Evolutionary conservation across 208 protist genomes (phyloP), one percentile per base, ranked within the genome.

Genomic region (Leishmania mexicana): DNA sequence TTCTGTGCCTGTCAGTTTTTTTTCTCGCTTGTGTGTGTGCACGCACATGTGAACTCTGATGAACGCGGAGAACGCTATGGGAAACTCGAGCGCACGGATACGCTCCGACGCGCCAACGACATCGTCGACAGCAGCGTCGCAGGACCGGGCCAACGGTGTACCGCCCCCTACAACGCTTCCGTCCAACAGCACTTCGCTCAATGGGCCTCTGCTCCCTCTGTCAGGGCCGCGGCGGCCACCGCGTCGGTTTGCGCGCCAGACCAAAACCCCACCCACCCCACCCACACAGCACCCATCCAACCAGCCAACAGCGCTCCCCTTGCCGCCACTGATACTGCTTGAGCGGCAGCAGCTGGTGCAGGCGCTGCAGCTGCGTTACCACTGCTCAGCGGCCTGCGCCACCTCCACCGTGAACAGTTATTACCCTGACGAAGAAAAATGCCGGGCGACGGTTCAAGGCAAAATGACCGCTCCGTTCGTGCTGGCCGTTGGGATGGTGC

Each of bases 401-500:
- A 68, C 45, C 8, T 87, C 76, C 4, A 86, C 83, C 19, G 87
- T 88, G 70, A 78, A 73, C 67, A 74, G 65, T 1, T 75, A 86
- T 75, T 90, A 83, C 75, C 88, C 87, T 0, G 57, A 79, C 24
- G 75, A 83, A 57, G 68, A 58, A 2, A 65, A 68, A 53, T 88
- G 83, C 49, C 42, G 65, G 28, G 60, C 70, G 11, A 81, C 85
- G 47, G 58, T 94, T 60, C 42, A 68, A 4, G 80, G 62, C 4
- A 94, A 91, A 82, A 79, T 82, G 79, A 81, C 53, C 10, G 45
- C 49, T 7, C 85, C 90, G 10, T 92, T 85, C 60, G 60, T 94
- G 24, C 74, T 94, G 71, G 87, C 80, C 17, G 72, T 96, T 38
- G 86, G 91, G 15, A 80, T 96, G 19, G 85, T 85, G n/a, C 64